Conservation (phyloP, 1,139 yeast genomes). For the Petasospora fabianii region DNA sequence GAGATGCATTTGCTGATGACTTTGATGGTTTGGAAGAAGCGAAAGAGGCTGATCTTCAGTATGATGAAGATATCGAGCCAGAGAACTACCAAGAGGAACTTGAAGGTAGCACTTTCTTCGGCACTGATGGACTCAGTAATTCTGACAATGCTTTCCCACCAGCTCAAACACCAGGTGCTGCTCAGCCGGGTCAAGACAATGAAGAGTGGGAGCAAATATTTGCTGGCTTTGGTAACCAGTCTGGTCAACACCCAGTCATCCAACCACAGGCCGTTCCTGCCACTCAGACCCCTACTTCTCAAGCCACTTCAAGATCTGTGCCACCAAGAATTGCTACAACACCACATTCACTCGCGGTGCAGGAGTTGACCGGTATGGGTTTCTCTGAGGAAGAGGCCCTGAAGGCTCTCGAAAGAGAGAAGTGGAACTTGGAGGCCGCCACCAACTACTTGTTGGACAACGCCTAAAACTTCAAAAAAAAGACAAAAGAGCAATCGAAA, state of each 20-base stretch:
- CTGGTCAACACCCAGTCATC: slow-evolving; percentile 6
- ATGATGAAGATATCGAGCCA: slow-evolving; percentile 37
- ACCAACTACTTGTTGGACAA: slow-evolving; percentile 78
- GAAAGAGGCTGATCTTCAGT: slow-evolving; percentile 36
- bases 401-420: slow-evolving; percentile 62
- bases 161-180: neutral
- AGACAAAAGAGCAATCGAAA: neutral
- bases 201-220: slow-evolving; percentile 96
- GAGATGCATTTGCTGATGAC: slow-evolving; percentile 37
- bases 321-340: slow-evolving; percentile 37
- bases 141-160: slow-evolving; percentile 1
- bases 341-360: slow-evolving; percentile 48
- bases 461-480: slow-evolving; percentile 31
- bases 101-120: slow-evolving; percentile 38
- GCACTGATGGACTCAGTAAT: slow-evolving; percentile 13
- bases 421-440: slow-evolving; percentile 80
- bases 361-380: slow-evolving; percentile 88
- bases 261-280: slow-evolving; percentile 16
- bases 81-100: slow-evolving; percentile 30
- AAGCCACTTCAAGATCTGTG: slow-evolving; percentile 12
- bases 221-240: slow-evolving; percentile 74
- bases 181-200: slow-evolving; percentile 30
- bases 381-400: slow-evolving; percentile 63
- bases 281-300: slow-evolving; percentile 14
- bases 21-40: slow-evolving; percentile 47